Evolutionary conservation across 352 stramenopile species (phyloP).

Genomic region (Globisporangium splendens): DNA sequence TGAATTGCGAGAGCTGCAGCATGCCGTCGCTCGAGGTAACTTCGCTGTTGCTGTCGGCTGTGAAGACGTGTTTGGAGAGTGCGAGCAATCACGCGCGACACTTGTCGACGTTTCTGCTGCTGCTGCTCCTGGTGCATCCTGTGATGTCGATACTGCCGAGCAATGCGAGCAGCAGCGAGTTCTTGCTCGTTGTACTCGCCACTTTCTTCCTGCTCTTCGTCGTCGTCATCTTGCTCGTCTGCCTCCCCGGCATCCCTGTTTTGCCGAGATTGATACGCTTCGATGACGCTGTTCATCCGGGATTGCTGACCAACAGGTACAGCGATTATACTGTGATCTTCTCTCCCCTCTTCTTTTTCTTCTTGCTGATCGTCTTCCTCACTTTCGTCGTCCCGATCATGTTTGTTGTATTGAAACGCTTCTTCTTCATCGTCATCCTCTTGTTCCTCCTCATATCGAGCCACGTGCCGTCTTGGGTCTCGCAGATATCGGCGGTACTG

Average conservation of each 20-base stretch:
- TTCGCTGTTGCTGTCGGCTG: constrained; percentile 11
- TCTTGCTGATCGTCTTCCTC: constrained; percentile 9
- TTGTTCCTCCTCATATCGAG: constrained; percentile 11
- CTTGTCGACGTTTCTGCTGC: constrained; percentile 6
- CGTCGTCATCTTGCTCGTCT: constrained; percentile 1
- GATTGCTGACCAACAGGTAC: background rate
- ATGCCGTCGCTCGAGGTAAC: constrained; percentile 14
- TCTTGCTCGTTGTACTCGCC: constrained; percentile 7
- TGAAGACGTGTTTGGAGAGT: too few species aligned
- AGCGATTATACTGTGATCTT: constrained; percentile 2
- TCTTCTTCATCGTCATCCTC: constrained; percentile 28
- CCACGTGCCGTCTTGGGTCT: background rate
- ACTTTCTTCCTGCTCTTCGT: background rate
- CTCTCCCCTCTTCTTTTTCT: constrained; percentile 2
- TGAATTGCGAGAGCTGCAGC: constrained; percentile 31
- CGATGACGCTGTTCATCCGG: constrained; percentile 14
- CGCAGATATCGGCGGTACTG: constrained; percentile 1
- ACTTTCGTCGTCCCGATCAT: background rate
- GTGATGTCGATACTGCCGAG: constrained; percentile 26
- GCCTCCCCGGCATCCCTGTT: background rate
- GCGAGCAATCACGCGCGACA: background rate
- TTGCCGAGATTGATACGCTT: constrained; percentile 11
- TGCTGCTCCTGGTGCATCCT: constrained; percentile 13
- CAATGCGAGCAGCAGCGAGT: constrained; percentile 28
- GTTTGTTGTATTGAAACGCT: constrained; percentile 20